These are phyloP conservation scores for Sclerotiophoma versabilis DNA, from an alignment of 2,329 filamentous ascomycete species.

Conservation along the genomic window DNA sequence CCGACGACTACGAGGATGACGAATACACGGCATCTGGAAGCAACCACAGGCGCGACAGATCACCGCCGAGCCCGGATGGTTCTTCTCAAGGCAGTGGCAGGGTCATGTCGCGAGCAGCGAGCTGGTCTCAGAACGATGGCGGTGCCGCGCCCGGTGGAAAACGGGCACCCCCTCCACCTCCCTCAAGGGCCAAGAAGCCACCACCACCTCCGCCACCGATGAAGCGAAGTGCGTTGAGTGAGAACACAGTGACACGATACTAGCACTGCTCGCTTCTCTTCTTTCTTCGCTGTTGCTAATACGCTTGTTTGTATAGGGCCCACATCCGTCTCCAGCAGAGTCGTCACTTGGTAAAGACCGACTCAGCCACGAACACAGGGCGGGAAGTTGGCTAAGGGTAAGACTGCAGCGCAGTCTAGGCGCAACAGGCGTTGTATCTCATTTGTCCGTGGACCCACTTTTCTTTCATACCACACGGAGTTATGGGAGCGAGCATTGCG, in stretches of 20 bases:
- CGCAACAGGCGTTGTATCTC: slow-evolving; percentile 18
- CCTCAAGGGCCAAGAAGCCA: slow-evolving; percentile 70
- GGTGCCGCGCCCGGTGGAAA: slow-evolving; percentile 44
- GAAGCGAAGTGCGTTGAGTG: slow-evolving; percentile 63
- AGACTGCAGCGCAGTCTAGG: slow-evolving; percentile 35
- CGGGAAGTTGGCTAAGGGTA: not conserved
- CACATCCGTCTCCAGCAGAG: slow-evolving; percentile 21
- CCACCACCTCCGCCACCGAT: slow-evolving; percentile 69
- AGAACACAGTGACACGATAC: slow-evolving; percentile 47
- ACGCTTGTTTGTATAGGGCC: slow-evolving; percentile 23
- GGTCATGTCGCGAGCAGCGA: slow-evolving; percentile 59
- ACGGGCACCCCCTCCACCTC: slow-evolving; percentile 64
- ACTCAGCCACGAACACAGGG: not conserved
- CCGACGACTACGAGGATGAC: slow-evolving; percentile 49
- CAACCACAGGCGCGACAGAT: slow-evolving; percentile 52
- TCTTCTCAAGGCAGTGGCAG: slow-evolving; percentile 54
- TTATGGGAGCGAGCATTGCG: slow-evolving; percentile 12
- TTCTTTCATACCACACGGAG: slow-evolving; percentile 11
- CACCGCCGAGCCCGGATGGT: slow-evolving; percentile 60
- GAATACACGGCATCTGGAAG: slow-evolving; percentile 35
- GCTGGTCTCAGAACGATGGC: slow-evolving; percentile 52
- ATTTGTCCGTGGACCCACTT: slow-evolving; percentile 9
- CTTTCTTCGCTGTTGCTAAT: slow-evolving; percentile 24
- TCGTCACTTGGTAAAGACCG: slow-evolving; percentile 21
- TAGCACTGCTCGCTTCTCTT: slow-evolving; percentile 23